These are phyloP conservation scores for Pythium volutum DNA, from an alignment of 352 stramenopile genomes.

Conservation along the genomic window DNA sequence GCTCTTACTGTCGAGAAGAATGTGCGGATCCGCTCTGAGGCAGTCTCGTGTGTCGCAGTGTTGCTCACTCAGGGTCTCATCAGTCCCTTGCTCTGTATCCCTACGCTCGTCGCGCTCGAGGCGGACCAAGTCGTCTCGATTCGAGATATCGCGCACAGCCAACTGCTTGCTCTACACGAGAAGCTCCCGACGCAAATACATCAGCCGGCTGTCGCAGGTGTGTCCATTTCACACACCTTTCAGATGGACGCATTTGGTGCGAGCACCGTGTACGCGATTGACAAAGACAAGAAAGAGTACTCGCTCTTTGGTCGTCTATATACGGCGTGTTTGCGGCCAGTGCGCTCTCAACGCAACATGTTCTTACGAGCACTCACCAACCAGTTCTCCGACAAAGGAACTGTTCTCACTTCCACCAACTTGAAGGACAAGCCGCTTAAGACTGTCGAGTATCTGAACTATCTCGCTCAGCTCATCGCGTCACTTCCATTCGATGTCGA, in stretches of 20 bases:
- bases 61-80: constrained; percentile 79
- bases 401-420: constrained; percentile 32
- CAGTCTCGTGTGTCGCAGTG: constrained; percentile 57
- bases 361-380: constrained; percentile 71
- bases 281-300: constrained; percentile 72
- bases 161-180: constrained; percentile 58
- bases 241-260: constrained; percentile 56
- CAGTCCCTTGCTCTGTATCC: constrained; percentile 74
- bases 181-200: constrained; percentile 56
- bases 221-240: constrained; percentile 63
- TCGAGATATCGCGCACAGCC: constrained; percentile 61
- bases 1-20: constrained; percentile 47
- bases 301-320: constrained; percentile 75
- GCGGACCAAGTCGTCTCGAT: constrained; percentile 64
- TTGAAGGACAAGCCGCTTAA: constrained; percentile 17
- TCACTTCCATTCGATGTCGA: constrained; percentile 77
- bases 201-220: constrained; percentile 54
- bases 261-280: constrained; percentile 42
- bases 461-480: constrained; percentile 63
- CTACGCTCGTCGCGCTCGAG: constrained; percentile 74
- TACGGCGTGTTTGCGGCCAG: constrained; percentile 48
- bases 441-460: constrained; percentile 71
- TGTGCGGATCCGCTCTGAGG: constrained; percentile 63
- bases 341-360: constrained; percentile 40
- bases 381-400: constrained; percentile 63